Evolutionary conservation across 2,329 filamentous ascomycete genomes (phyloP).

Genomic region (Lachnellula arida): DNA sequence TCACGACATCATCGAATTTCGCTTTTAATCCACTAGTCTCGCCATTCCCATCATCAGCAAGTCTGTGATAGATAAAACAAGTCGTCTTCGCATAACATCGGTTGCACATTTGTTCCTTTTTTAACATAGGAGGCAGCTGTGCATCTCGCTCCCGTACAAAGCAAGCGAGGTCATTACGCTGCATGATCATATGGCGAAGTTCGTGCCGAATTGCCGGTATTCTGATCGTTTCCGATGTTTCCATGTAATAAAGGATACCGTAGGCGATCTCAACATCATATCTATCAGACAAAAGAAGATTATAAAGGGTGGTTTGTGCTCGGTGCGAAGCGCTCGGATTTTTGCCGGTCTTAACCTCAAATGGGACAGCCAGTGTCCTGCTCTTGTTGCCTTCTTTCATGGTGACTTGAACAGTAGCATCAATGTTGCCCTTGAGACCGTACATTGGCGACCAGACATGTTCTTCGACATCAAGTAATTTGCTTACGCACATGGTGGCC

Average conservation of each 20-base stretch:
- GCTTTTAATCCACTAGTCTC: constrained; percentile 76
- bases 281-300: constrained; percentile 83
- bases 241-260: constrained; percentile 92
- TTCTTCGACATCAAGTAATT: constrained; percentile 93
- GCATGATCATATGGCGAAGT: constrained; percentile 92
- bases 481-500: constrained; percentile 80
- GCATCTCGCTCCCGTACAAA: constrained; percentile 76
- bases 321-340: constrained; percentile 77
- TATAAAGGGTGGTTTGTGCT: constrained; percentile 93
- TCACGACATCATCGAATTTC: constrained; percentile 76
- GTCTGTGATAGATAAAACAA: constrained; percentile 91
- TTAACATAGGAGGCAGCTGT: constrained; percentile 80
- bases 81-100: constrained; percentile 86
- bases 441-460: constrained; percentile 99
- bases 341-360: constrained; percentile 93
- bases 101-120: constrained; percentile 74
- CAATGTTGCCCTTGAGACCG: constrained; percentile 94
- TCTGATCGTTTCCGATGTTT: constrained; percentile 78
- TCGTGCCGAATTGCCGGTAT: constrained; percentile 84
- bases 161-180: constrained; percentile 83
- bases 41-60: constrained; percentile 77
- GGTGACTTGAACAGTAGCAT: constrained; percentile 87
- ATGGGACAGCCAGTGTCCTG: constrained; percentile 76
- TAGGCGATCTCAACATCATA: constrained; percentile 91
- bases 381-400: constrained; percentile 66